Evolutionary conservation across 2,329 filamentous ascomycete species (phyloP).

Genomic region (Stemphylium vesicarium): DNA sequence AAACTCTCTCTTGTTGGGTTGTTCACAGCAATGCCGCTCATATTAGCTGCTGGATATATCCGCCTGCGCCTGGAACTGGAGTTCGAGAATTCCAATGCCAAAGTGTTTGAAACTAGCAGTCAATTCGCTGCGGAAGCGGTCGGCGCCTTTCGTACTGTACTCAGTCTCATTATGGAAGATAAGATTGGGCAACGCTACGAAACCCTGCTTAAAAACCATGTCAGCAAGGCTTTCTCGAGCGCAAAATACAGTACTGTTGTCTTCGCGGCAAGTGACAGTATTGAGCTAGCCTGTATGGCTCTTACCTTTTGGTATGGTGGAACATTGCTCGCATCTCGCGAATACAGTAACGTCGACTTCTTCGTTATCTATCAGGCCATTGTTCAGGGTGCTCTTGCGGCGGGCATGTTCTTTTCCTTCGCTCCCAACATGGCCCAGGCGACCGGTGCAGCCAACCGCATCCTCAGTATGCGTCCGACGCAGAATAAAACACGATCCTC

Average conservation of each 20-base stretch:
- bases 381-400: slow-evolving; percentile 51
- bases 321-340: slow-evolving; percentile 49
- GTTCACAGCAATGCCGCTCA: slow-evolving; percentile 63
- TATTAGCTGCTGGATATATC: slow-evolving; percentile 57
- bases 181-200: slow-evolving; percentile 68
- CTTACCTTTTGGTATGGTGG: slow-evolving; percentile 62
- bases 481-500: slow-evolving; percentile 9
- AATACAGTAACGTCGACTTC: slow-evolving; percentile 57
- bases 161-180: slow-evolving; percentile 72
- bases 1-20: slow-evolving; percentile 73
- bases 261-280: slow-evolving; percentile 73
- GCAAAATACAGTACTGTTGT: slow-evolving; percentile 68
- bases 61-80: slow-evolving; percentile 64
- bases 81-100: slow-evolving; percentile 72
- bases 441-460: slow-evolving; percentile 45
- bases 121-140: slow-evolving; percentile 78
- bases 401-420: slow-evolving; percentile 51
- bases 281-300: slow-evolving; percentile 68
- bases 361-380: slow-evolving; percentile 61
- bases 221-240: slow-evolving; percentile 64
- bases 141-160: slow-evolving; percentile 74
- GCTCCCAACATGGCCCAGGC: slow-evolving; percentile 54
- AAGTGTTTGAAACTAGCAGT: slow-evolving; percentile 74
- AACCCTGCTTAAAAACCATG: slow-evolving; percentile 64
- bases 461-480: slow-evolving; percentile 40